phyloP scores from a whole-genome alignment of 2,329 filamentous ascomycete genomes.

The Fusarium torulosum region DNA sequence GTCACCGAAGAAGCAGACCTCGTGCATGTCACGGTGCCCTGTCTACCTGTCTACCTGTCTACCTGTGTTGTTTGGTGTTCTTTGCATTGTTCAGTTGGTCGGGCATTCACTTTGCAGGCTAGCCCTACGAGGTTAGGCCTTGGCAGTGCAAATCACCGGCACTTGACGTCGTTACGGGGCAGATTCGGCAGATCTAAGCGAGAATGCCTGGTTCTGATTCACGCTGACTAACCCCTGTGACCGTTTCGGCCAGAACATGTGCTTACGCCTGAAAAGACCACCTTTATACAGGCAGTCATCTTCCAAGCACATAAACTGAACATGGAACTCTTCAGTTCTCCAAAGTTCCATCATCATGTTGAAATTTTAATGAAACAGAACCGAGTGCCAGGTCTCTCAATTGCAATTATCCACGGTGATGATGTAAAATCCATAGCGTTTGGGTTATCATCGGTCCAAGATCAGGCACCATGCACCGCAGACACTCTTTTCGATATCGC shows the following conservation, averaged over 20 bases:
- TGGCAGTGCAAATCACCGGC: neutral
- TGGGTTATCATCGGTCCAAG: neutral
- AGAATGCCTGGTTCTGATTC: neutral
- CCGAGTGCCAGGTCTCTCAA: conserved; percentile 14
- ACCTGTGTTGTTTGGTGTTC: neutral
- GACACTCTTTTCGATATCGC: conserved; percentile 28
- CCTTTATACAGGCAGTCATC: too few species aligned
- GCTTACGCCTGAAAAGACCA: too few species aligned
- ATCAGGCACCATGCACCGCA: neutral
- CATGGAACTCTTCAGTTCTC: neutral
- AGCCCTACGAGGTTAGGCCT: neutral
- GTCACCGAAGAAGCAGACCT: too few species aligned
- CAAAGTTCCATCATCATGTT: neutral
- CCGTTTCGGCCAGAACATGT: too few species aligned
- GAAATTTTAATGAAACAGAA: neutral
- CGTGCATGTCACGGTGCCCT: too few species aligned
- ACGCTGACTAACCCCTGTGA: neutral
- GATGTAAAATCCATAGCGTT: neutral
- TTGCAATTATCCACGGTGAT: neutral
- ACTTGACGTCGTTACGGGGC: neutral
- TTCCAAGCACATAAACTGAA: too few species aligned
- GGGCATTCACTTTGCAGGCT: neutral
- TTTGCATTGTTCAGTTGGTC: neutral
- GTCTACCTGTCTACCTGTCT: neutral
- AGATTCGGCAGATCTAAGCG: neutral